A percentile compares a stretch with the other conserved stretches of the same genome.
phyloP scores from a whole-genome alignment of 2,329 filamentous ascomycete genomes.

The Tetracladium maxilliforme region DNA sequence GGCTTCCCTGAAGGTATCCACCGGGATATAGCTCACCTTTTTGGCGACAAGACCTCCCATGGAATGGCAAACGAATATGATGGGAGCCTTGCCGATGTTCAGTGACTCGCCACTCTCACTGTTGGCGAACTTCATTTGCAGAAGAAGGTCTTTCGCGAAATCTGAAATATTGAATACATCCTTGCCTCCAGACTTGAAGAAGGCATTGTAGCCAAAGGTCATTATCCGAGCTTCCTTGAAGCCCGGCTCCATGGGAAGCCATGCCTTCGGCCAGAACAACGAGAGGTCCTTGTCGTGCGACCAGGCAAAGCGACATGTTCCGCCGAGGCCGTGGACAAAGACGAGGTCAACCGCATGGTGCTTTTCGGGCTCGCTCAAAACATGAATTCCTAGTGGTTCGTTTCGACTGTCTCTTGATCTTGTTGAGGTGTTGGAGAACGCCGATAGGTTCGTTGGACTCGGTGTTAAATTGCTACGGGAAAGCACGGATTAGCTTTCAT shows the following conservation, averaged over 20 bases:
- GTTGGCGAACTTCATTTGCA: slow-evolving; percentile 9
- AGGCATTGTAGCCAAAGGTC: slow-evolving; percentile 21
- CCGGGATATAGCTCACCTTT: slow-evolving; percentile 4
- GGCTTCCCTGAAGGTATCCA: background rate
- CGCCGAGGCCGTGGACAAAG: slow-evolving; percentile 25
- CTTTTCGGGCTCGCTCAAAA: too few relatives aligned
- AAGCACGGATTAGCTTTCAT: too few relatives aligned
- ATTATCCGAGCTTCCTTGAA: slow-evolving; percentile 17
- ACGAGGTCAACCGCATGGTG: slow-evolving; percentile 16
- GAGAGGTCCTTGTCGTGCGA: slow-evolving; percentile 9
- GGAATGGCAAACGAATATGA: slow-evolving; percentile 27
- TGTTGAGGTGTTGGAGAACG: too few relatives aligned
- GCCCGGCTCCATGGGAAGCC: slow-evolving; percentile 15
- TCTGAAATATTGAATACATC: slow-evolving; percentile 9
- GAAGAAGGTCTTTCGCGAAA: slow-evolving; percentile 14
- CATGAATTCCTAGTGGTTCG: too few relatives aligned
- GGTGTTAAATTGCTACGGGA: too few relatives aligned
- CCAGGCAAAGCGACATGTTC: slow-evolving; percentile 20
- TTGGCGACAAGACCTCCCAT: slow-evolving; percentile 27
- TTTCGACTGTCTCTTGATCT: too few relatives aligned
- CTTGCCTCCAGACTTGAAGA: background rate
- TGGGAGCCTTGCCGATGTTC: slow-evolving; percentile 11
- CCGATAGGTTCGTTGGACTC: too few relatives aligned
- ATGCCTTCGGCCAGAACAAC: slow-evolving; percentile 20
- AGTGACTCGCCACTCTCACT: slow-evolving; percentile 4